Evolutionary conservation across 2,329 filamentous ascomycete species (phyloP).

Genomic region (Graphilbum ipis-grandicollis): DNA sequence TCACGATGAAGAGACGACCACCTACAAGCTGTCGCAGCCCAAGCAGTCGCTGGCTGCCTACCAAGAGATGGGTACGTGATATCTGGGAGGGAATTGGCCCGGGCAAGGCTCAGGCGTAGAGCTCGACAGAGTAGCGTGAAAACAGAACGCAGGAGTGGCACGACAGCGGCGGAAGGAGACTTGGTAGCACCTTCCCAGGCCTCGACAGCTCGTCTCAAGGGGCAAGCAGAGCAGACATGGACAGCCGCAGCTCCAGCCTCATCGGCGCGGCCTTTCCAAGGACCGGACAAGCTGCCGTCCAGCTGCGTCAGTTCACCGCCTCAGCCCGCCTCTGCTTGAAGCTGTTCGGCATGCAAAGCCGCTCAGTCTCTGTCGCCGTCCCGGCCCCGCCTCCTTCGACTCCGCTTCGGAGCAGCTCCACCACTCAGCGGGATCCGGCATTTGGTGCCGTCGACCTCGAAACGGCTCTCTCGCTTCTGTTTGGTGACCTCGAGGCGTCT

Average conservation of each 20-base stretch:
- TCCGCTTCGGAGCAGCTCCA: neutral
- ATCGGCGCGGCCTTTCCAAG: no score
- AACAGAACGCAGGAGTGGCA: no score
- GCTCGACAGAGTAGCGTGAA: no score
- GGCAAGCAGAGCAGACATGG: neutral
- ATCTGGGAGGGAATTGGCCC: no score
- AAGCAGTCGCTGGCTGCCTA: conserved; percentile 97
- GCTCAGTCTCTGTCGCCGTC: conserved; percentile 2
- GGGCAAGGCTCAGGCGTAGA: no score
- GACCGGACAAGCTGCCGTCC: no score
- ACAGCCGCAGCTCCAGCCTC: no score
- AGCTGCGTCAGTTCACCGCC: no score
- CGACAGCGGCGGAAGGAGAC: neutral
- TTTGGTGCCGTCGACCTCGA: conserved; percentile 1
- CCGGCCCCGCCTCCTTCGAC: conserved; percentile 6
- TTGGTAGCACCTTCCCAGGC: no score
- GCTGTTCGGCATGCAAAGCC: neutral
- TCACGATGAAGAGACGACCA: conserved; percentile 72
- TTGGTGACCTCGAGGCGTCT: no score
- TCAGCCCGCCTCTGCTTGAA: neutral
- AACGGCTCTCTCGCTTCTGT: conserved; percentile 4
- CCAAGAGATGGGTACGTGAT: conserved; percentile 61
- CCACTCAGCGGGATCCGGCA: neutral
- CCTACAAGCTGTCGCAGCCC: conserved; percentile 90
- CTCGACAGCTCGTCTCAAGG: no score